Conservation (phyloP, 441 rosid genomes). For the Francoa sonchifolia region DNA sequence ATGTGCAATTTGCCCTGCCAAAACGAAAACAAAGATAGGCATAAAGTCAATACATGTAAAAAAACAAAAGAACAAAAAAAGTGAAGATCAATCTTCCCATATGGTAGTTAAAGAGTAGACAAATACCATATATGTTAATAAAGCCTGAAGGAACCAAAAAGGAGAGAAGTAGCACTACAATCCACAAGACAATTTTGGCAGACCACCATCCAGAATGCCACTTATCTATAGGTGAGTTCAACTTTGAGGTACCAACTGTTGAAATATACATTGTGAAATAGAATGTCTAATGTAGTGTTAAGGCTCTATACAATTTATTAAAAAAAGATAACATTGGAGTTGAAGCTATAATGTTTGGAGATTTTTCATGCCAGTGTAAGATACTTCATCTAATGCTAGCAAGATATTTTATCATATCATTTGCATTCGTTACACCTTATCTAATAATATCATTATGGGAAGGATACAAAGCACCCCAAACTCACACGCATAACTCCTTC, state of each 20-base stretch:
- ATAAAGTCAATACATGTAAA: not conserved
- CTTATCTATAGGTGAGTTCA: constrained; percentile 41
- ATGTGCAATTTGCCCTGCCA: constrained; percentile 88
- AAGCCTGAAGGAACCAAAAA: constrained; percentile 61
- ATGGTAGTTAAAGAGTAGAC: not conserved
- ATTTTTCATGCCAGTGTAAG: not conserved
- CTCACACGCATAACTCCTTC: constrained; percentile 92
- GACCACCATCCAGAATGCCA: constrained; percentile 99
- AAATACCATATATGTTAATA: constrained; percentile 58
- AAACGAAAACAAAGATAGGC: constrained; percentile 10
- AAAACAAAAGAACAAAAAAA: not conserved
- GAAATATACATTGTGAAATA: constrained; percentile 67
- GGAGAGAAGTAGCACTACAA: constrained; percentile 44
- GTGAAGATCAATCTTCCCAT: constrained; percentile 5
- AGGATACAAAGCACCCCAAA: constrained; percentile 97
- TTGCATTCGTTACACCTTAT: too few relatives aligned
- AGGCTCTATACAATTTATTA: constrained; percentile 14
- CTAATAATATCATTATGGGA: constrained; percentile 4
- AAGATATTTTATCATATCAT: constrained; percentile 6
- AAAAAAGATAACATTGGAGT: not conserved
- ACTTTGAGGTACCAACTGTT: constrained; percentile 54
- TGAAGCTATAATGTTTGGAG: not conserved
- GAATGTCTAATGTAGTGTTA: constrained; percentile 41
- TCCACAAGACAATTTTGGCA: constrained; percentile 50
- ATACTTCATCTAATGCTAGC: not conserved